Base-by-base conservation (phyloP, 805 yeast species). In the Cyberlindnera americana region DNA sequence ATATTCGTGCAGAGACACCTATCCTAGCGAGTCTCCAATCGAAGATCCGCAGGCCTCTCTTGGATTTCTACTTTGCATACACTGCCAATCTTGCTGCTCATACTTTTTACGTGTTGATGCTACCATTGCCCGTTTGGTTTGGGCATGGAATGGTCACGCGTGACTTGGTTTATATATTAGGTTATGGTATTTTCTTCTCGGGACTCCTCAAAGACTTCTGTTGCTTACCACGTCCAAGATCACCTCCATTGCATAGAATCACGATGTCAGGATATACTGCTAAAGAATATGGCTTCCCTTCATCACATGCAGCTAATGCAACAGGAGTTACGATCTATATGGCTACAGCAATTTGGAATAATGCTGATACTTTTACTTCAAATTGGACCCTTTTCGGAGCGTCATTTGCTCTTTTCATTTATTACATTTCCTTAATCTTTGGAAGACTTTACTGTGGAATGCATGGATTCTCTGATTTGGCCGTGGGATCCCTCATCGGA, bases 361-460 rank as follows among this genome's bases (percentile, higher is more conserved):
- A 47, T 23, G 32, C 44, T 12, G 38, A 40, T 1, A 10, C 19
- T 13, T 50, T 50, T 33, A 17, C 28, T 6, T 36, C 44, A 4
- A 15, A 29, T 1, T 33, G 31, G 25, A 37, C 41, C 6, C 22
- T 55, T 7, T 19, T 41, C 5, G 33, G 54, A 5, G 35, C 56
- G 5, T 29, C 56, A 6, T n/a, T 47, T 19, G 33, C 60, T 12
- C 49, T 54, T 2, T 40, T 48, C 6, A 10, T 75, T 17, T 89
- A 89, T 58, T 79, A 78, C 53, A 43, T 70, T 26, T 77, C 89
- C 7, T 66, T 93, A 44, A 73, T 85, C 1, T 58, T 78, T 44
- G 99, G 99, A 14, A 70, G 99, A 40, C 55, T 91, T 9, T 91
- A 93, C 64, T 89, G 96, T 60, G 99, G 99, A 3, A 91, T 91